Evolutionary conservation across 2,329 filamentous ascomycete genomes (phyloP).

Genomic region (Botrytis medusae): DNA sequence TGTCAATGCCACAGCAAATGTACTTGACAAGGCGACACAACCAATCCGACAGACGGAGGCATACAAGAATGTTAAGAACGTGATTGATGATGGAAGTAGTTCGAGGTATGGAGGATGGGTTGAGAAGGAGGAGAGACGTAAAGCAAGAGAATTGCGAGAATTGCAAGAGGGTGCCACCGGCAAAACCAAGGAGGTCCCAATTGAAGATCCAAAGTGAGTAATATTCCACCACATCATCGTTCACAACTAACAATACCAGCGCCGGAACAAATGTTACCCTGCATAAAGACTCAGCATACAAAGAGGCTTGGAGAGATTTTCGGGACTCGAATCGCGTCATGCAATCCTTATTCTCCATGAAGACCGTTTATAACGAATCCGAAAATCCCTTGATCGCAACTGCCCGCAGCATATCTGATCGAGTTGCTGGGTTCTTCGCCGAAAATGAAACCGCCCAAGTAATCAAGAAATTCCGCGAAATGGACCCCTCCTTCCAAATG

Average conservation of each 20-base stretch:
- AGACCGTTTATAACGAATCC: slow-evolving; percentile 88
- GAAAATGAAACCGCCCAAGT: slow-evolving; percentile 98
- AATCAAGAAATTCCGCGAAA: slow-evolving; percentile 95
- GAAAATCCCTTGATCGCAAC: slow-evolving; percentile 95
- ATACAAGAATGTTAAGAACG: slow-evolving; percentile 91
- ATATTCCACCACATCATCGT: slow-evolving; percentile 3
- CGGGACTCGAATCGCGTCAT: slow-evolving; percentile 85
- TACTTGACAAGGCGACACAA: slow-evolving; percentile 90
- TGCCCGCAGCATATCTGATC: slow-evolving; percentile 86
- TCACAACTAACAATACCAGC: slow-evolving; percentile 50
- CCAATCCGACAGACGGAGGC: slow-evolving; percentile 93
- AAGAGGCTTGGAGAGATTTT: slow-evolving; percentile 97
- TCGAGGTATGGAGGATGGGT: slow-evolving; percentile 95
- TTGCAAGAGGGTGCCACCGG: slow-evolving; percentile 52
- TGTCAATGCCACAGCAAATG: slow-evolving; percentile 80
- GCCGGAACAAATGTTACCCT: slow-evolving; percentile 92
- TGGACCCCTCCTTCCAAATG: slow-evolving; percentile 92
- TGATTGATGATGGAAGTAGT: slow-evolving; percentile 95
- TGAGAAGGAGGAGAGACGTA: slow-evolving; percentile 90
- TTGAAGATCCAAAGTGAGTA: slow-evolving; percentile 86
- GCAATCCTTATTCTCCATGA: slow-evolving; percentile 83
- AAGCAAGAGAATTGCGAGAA: slow-evolving; percentile 72
- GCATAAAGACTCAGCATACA: slow-evolving; percentile 97
- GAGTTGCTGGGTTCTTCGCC: slow-evolving; percentile 92
- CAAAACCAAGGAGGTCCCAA: slow-evolving; percentile 58